A percentile compares a stretch with the other conserved stretches of the same genome.
These are phyloP conservation scores for Pseudocercospora crystallina DNA, from an alignment of 2,329 filamentous ascomycete species.

Conservation along the genomic window DNA sequence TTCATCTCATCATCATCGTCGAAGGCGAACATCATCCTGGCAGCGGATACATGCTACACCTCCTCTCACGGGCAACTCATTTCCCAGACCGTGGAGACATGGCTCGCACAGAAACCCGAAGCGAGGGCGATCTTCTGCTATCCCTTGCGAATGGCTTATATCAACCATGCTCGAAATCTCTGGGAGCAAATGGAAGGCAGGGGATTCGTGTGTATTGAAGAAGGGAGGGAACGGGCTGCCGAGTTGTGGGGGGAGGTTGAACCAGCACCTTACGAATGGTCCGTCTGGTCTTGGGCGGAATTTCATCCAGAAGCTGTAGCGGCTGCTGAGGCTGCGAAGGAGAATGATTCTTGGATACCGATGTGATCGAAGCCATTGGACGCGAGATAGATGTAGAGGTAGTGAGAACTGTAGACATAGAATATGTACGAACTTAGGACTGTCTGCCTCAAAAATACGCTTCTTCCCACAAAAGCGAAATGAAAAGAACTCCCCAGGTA, in stretches of 20 bases:
- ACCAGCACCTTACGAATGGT: slow-evolving; percentile 39
- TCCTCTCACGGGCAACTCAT: slow-evolving; percentile 44
- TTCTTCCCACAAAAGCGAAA: no score
- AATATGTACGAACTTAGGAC: no score
- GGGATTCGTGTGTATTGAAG: slow-evolving; percentile 38
- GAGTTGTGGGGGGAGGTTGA: slow-evolving; percentile 39
- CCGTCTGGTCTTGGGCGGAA: slow-evolving; percentile 40
- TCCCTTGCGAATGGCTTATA: slow-evolving; percentile 42
- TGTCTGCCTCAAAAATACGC: no score
- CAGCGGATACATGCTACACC: slow-evolving; percentile 45
- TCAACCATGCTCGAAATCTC: slow-evolving; percentile 45
- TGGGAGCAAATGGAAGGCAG: slow-evolving; percentile 41
- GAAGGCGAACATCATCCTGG: slow-evolving; percentile 41
- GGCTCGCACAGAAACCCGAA: slow-evolving; percentile 33
- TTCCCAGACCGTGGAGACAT: slow-evolving; percentile 35
- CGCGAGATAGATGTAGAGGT: no score
- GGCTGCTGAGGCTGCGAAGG: slow-evolving; percentile 6
- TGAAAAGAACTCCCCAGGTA: no score
- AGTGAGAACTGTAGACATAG: no score
- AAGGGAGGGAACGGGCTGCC: slow-evolving; percentile 34
- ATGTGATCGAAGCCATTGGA: no score
- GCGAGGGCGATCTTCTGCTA: slow-evolving; percentile 42
- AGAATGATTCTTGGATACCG: neutral
- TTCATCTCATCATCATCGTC: slow-evolving; percentile 7
- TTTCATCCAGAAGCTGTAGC: slow-evolving; percentile 8